Base-by-base conservation (phyloP, 2,329 filamentous ascomycete species). In the Scedosporium boydii region DNA sequence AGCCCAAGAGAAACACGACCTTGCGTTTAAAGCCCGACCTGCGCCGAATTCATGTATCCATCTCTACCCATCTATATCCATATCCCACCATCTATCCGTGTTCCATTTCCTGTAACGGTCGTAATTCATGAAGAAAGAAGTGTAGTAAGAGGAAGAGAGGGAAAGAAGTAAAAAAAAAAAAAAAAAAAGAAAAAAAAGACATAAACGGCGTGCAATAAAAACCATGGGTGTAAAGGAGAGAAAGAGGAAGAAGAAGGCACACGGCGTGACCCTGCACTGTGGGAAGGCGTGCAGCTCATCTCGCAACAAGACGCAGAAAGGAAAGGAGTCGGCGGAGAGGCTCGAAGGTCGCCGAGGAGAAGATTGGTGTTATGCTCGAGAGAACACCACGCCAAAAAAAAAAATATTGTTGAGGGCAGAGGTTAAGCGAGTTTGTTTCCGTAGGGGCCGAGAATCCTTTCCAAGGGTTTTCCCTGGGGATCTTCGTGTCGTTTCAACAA, bases 121-220 rank as follows among this genome's bases (percentile, higher is more conserved):
- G 44, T 38, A 34, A 60, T 60, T 51, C 59, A 61, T 65, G 58
- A 61, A 65, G 64, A 64, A 44, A 59, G 59, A 18, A 58, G 62
- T 42, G 58, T 41, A 58, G 44, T 55, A 29, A 29, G 51, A 14
- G 16, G n/a, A 38, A n/a, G 29, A 21, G n/a, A 48, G 44, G 44
- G 18, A 48, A 48, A 18, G 18, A 10, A 48, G 14, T 7, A n/a
- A 48, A 48, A 48, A 48, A 18, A 23, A 21, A 48, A 48, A 4
- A 21, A 48, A 48, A 4, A n/a, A n/a, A n/a, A 48, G 21, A 48
- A 48, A 18, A 23, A 21, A 48, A 48, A 4, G 44, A 48, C 16
- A 56, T 21, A 29, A 23, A 29, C n/a, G 23, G 26, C 34, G 56
- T 58, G 14, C 9, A n/a, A 14, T 6, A 58, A 21, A 21, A 27